Conservation (phyloP, 306 rosid genomes). For the Astragalus glycyphyllos region DNA sequence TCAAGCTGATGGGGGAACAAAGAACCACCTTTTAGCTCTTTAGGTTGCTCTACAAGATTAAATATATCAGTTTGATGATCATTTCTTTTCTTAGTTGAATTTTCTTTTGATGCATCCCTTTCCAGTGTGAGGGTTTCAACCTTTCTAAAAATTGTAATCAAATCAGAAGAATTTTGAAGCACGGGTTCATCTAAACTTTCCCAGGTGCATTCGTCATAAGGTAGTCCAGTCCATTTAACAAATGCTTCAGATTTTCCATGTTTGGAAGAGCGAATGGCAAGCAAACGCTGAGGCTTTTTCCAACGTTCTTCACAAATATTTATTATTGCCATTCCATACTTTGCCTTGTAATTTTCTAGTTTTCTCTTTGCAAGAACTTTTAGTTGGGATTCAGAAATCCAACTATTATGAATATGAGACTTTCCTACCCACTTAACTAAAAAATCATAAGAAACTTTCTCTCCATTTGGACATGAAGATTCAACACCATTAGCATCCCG, state of each 20-base stretch:
- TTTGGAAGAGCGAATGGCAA: slow-evolving; percentile 69
- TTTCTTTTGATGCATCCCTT: slow-evolving; percentile 66
- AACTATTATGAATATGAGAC: slow-evolving; percentile 89
- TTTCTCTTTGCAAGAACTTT: slow-evolving; percentile 95
- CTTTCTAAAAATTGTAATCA: slow-evolving; percentile 64
- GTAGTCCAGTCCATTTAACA: slow-evolving; percentile 89
- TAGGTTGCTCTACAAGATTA: slow-evolving; percentile 87
- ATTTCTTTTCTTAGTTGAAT: slow-evolving; percentile 57
- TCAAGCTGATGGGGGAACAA: slow-evolving; percentile 99
- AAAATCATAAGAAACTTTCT: slow-evolving; percentile 63
- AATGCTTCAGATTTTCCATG: slow-evolving; percentile 71
- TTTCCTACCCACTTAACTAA: slow-evolving; percentile 96
- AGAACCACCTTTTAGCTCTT: slow-evolving; percentile 91
- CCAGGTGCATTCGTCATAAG: slow-evolving; percentile 98
- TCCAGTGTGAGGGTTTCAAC: slow-evolving; percentile 72
- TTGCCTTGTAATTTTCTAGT: slow-evolving; percentile 96
- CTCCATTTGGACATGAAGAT: slow-evolving; percentile 56
- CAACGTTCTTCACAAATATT: slow-evolving; percentile 91
- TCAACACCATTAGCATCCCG: slow-evolving; percentile 59
- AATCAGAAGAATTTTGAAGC: slow-evolving; percentile 62
- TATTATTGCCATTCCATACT: slow-evolving; percentile 82
- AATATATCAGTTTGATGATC: slow-evolving; percentile 66
- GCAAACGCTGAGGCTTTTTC: slow-evolving; percentile 93
- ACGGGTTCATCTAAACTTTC: slow-evolving; percentile 87
- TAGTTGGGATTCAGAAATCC: slow-evolving; percentile 93